These are phyloP conservation scores for Fusarium guadeloupense DNA, from an alignment of 2,329 filamentous ascomycete species.

Conservation along the genomic window DNA sequence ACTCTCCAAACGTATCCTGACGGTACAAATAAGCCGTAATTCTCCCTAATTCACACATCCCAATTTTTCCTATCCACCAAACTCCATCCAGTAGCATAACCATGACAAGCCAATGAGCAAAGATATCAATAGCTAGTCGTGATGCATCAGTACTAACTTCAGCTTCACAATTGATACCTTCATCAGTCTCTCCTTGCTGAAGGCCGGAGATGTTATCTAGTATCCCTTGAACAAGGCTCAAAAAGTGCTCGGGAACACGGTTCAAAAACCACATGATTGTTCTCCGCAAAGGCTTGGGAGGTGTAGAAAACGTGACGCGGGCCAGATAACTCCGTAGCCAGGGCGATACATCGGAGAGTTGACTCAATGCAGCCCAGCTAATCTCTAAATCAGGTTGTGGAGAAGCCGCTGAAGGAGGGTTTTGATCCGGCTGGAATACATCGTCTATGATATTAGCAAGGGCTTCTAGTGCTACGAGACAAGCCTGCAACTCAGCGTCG, in stretches of 20 bases:
- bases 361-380: neutral
- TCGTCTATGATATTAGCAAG: conserved; percentile 19
- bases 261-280: conserved; percentile 55
- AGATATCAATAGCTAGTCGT: conserved; percentile 49
- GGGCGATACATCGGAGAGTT: conserved; percentile 21
- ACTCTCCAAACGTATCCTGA: conserved; percentile 14
- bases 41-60: conserved; percentile 47
- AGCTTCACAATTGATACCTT: neutral
- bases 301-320: conserved; percentile 38
- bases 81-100: conserved; percentile 51
- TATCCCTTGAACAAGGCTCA: conserved; percentile 49
- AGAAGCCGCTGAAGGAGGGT: neutral
- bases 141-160: conserved; percentile 9
- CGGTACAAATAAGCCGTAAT: conserved; percentile 34
- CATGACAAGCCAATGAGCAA: conserved; percentile 52
- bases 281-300: conserved; percentile 47
- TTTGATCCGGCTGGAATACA: neutral
- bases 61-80: conserved; percentile 52
- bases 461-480: conserved; percentile 14
- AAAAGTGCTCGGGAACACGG: conserved; percentile 46
- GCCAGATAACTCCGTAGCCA: conserved; percentile 34
- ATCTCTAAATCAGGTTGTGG: neutral
- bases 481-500: conserved; percentile 8
- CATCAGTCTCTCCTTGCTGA: neutral
- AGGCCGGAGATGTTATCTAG: conserved; percentile 33